phyloP scores from a whole-genome alignment of 768 basidiomycete species.

The Pisolithus orientalis region DNA sequence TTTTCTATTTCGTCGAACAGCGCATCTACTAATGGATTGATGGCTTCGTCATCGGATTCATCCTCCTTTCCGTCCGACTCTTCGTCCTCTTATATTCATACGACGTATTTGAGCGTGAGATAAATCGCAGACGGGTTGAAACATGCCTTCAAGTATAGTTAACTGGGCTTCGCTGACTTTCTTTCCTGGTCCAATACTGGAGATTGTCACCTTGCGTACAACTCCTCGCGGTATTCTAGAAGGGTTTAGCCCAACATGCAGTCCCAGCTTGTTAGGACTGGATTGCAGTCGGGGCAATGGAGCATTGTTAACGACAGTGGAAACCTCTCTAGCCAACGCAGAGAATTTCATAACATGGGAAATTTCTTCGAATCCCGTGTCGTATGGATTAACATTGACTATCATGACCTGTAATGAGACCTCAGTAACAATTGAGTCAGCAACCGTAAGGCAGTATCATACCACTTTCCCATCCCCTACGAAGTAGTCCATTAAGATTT shows the following conservation, averaged over 20 bases:
- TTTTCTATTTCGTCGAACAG: conserved; percentile 88
- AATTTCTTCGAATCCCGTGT: conserved; percentile 97
- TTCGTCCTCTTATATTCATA: conserved; percentile 34
- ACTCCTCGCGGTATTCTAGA: conserved; percentile 21
- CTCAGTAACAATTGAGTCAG: neutral
- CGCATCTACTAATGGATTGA: conserved; percentile 83
- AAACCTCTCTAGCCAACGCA: conserved; percentile 87
- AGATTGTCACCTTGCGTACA: conserved; percentile 65
- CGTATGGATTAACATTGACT: conserved; percentile 96
- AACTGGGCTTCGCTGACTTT: conserved; percentile 61
- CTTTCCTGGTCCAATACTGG: conserved; percentile 46
- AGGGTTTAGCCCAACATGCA: conserved; percentile 3
- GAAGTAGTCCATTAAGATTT: conserved; percentile 95
- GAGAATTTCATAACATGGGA: conserved; percentile 98
- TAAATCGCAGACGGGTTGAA: neutral
- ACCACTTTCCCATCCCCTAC: conserved; percentile 86
- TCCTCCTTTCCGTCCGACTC: conserved; percentile 39
- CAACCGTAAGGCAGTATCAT: conserved; percentile 21
- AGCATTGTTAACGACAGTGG: conserved; percentile 60
- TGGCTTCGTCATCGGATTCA: conserved; percentile 61
- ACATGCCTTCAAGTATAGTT: conserved; percentile 80
- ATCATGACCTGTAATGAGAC: conserved; percentile 82
- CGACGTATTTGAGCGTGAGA: conserved; percentile 1
- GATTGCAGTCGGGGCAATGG: conserved; percentile 49
- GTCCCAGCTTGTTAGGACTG: conserved; percentile 18